Percentiles rank a stretch among this genome's conserved stretches.
These are phyloP conservation scores for Pyronema omphalodes DNA, from an alignment of 495 filamentous ascomycete species.

Conservation along the genomic window DNA sequence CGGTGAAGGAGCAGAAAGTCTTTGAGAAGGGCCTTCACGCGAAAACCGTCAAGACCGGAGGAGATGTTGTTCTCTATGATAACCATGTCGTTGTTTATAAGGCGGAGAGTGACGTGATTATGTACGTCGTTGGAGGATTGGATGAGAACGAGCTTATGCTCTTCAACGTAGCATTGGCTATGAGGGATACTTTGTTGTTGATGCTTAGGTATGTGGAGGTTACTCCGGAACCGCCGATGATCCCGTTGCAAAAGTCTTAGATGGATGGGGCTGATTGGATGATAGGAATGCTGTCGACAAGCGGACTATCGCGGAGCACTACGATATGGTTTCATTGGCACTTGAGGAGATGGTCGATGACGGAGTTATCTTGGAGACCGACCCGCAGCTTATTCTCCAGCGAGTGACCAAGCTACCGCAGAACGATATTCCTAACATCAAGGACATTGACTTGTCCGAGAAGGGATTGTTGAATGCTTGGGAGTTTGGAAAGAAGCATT, in stretches of 20 bases:
- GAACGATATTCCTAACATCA: constrained; percentile 71
- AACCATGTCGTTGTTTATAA: constrained; percentile 92
- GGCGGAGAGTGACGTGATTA: constrained; percentile 89
- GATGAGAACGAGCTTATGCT: constrained; percentile 96
- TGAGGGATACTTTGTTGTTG: constrained; percentile 77
- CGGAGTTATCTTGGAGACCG: constrained; percentile 89
- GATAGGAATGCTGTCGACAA: constrained; percentile 81
- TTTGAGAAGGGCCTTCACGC: constrained; percentile 93
- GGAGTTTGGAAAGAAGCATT: constrained; percentile 82
- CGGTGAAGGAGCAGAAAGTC: constrained; percentile 74
- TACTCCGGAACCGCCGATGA: not conserved
- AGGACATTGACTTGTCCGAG: constrained; percentile 86
- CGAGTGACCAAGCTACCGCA: constrained; percentile 81
- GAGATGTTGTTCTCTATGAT: constrained; percentile 93
- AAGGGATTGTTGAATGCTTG: constrained; percentile 89
- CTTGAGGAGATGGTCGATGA: constrained; percentile 96
- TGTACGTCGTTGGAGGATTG: constrained; percentile 79
- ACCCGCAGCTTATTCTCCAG: constrained; percentile 78
- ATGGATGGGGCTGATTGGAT: constrained; percentile 4
- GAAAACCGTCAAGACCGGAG: constrained; percentile 88
- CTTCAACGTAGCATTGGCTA: constrained; percentile 75
- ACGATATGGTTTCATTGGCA: constrained; percentile 76
- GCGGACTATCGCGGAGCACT: constrained; percentile 94
- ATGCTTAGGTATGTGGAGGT: constrained; percentile 54
- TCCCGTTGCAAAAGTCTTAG: not conserved